A percentile compares a stretch with the other conserved stretches of the same genome.
Evolutionary conservation across 2,329 filamentous ascomycete genomes (phyloP).

Genomic region (Alternaria sp.): DNA sequence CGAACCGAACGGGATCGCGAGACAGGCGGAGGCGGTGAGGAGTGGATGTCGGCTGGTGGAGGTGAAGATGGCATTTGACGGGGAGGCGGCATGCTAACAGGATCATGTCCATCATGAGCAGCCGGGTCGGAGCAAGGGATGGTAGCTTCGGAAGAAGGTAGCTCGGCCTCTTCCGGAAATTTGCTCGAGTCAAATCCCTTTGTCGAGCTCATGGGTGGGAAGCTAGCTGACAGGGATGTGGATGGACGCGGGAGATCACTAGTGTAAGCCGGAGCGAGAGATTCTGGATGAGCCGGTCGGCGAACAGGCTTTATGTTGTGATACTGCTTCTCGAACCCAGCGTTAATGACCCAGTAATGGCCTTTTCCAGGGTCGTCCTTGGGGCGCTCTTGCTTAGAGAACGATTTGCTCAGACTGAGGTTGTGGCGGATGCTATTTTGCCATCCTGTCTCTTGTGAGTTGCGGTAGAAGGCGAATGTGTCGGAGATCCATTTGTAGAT

Average conservation of each 20-base stretch:
- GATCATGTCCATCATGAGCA: constrained; percentile 58
- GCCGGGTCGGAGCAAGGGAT: constrained; percentile 62
- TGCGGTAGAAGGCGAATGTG: constrained; percentile 84
- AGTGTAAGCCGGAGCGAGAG: constrained; percentile 44
- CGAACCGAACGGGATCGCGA: constrained; percentile 63
- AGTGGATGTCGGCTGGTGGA: constrained; percentile 75
- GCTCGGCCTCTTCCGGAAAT: constrained; percentile 60
- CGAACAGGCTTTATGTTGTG: constrained; percentile 82
- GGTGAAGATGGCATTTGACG: constrained; percentile 71
- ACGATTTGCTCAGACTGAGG: constrained; percentile 94
- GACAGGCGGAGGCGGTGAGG: constrained; percentile 91
- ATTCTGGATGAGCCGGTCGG: constrained; percentile 58
- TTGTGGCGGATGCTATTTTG: constrained; percentile 99
- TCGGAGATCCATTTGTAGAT: constrained; percentile 99
- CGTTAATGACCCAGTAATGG: constrained; percentile 93
- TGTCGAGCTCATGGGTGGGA: constrained; percentile 49
- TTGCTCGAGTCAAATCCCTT: constrained; percentile 61
- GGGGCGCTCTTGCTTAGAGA: constrained; percentile 92
- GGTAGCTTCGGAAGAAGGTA: constrained; percentile 60
- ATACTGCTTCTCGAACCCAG: constrained; percentile 88
- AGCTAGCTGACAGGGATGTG: constrained; percentile 50
- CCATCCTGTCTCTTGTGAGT: constrained; percentile 85
- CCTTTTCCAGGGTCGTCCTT: constrained; percentile 98
- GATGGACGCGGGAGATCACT: constrained; percentile 49
- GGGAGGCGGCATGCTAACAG: constrained; percentile 55